These are phyloP conservation scores for Fragaria ananassa DNA, from an alignment of 306 rosid species.

Conservation along the genomic window DNA sequence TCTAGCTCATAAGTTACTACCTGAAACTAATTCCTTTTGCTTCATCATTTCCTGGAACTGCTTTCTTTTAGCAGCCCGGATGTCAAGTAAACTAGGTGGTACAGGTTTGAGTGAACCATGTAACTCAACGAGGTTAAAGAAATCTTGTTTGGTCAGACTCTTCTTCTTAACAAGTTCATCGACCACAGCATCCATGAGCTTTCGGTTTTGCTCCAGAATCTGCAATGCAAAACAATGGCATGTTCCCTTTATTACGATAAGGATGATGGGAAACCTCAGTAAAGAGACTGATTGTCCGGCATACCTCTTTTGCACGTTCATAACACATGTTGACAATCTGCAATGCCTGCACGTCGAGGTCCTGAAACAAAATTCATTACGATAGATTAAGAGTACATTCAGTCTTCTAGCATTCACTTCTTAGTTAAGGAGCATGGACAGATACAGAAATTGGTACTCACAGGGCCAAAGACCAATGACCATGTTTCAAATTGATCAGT, in stretches of 20 bases:
- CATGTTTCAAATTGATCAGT: not conserved
- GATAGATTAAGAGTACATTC: not conserved
- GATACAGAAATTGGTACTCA: not conserved
- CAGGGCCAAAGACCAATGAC: not conserved
- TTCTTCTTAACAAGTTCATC: constrained; percentile 75
- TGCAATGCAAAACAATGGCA: constrained; percentile 32
- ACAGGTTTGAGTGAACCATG: constrained; percentile 58
- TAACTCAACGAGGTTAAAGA: constrained; percentile 59
- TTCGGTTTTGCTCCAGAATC: constrained; percentile 69
- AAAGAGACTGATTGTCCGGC: not conserved
- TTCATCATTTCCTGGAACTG: constrained; percentile 46
- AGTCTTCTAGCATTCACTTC: not conserved
- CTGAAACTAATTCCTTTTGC: constrained; percentile 31
- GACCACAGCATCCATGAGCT: constrained; percentile 73
- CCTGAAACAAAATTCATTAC: constrained; percentile 42
- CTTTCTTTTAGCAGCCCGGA: constrained; percentile 56
- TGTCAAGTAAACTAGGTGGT: constrained; percentile 67
- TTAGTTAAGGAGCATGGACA: not conserved
- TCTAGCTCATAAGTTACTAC: constrained; percentile 26
- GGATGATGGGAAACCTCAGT: not conserved
- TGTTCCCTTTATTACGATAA: not conserved
- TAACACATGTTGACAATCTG: constrained; percentile 62
- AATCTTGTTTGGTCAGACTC: constrained; percentile 74
- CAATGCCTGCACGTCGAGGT: constrained; percentile 77
- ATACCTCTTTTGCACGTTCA: constrained; percentile 85